Percentiles rank a stretch among this genome's conserved stretches.
Evolutionary conservation across 73 alveolate species (phyloP).

Genomic region (Durusdinium trenchii): DNA sequence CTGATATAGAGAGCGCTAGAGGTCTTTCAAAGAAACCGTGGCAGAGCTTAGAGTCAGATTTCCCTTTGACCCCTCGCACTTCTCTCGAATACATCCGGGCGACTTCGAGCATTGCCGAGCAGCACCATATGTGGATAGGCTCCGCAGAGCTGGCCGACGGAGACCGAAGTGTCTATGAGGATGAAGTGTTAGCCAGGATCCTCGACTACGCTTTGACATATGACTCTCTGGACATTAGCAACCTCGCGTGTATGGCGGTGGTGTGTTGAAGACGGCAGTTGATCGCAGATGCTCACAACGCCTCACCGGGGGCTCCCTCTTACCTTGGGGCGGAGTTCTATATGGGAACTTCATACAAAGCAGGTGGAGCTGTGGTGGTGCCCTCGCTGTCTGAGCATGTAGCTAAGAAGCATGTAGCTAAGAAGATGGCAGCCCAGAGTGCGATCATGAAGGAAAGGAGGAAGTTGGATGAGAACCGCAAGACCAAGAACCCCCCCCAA

Average conservation of each 20-base stretch:
- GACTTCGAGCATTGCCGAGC: background rate
- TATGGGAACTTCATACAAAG: background rate
- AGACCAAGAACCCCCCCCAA: background rate
- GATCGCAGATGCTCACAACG: background rate
- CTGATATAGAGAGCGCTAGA: background rate
- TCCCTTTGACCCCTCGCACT: background rate
- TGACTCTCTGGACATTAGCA: background rate
- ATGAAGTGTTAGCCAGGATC: background rate
- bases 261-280: conserved; percentile 6
- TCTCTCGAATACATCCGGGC: background rate
- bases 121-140: no score
- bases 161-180: background rate
- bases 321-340: background rate
- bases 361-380: background rate
- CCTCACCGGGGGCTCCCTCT: background rate
- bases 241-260: background rate
- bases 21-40: conserved; percentile 15
- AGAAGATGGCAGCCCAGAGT: no score
- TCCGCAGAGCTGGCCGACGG: no score
- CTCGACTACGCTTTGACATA: background rate
- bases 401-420: background rate
- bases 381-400: background rate
- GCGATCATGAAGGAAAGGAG: no score
- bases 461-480: background rate
- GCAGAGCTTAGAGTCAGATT: background rate